Base-by-base conservation (phyloP, 805 yeast genomes). In the Blastobotrys chiropterorum region DNA sequence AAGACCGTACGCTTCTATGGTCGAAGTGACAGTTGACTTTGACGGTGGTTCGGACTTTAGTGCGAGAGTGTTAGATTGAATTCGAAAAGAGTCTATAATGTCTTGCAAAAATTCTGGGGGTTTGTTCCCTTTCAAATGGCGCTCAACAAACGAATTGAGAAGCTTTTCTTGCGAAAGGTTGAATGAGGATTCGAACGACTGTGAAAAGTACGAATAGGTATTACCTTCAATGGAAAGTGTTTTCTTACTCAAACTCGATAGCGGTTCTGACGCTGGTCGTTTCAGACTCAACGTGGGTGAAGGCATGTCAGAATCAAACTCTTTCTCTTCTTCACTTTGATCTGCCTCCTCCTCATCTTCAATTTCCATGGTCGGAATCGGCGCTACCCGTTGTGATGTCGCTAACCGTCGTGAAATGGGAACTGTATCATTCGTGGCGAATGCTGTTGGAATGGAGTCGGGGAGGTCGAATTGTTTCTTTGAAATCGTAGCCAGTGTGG, bases 1-100 rank as follows among this genome's bases (percentile, higher is more conserved):
- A 85, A 74, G 58, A 0, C 82, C 83, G 21, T 63, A 56, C 0
- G 64, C 64, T 31, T 76, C 80, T 30, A 86, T 69, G 13, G 83
- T 77, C 20, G 68, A 63, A 3, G 72, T 62, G 15, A 82, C 72
- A 46, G 72, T 75, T 2, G 44, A 39, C 31, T 53, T 58, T 1
- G 52, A 38, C 0, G 75, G 62, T 1, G 62, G 59, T 3, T 15
- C 20, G n/a, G 44, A 21, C 13, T 44, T 38, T 1, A 51, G 38
- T 7, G 53, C 58, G 7, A 52, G 17, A 4, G 38, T 22, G 2
- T 15, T 20, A 38, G 43, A 14, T 14, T 21, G 21, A 11, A 46
- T n/a, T 20, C 26, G 15, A 50, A 50, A 50, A 3, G 16, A 16
- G 11, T 22, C 39, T 26, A 26, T 5, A 26, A 26, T 26, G 11